Evolutionary conservation across 2,329 filamentous ascomycete species (phyloP), one percentile per base, ranked within the genome.

Genomic region (Penicillium verrucosum): DNA sequence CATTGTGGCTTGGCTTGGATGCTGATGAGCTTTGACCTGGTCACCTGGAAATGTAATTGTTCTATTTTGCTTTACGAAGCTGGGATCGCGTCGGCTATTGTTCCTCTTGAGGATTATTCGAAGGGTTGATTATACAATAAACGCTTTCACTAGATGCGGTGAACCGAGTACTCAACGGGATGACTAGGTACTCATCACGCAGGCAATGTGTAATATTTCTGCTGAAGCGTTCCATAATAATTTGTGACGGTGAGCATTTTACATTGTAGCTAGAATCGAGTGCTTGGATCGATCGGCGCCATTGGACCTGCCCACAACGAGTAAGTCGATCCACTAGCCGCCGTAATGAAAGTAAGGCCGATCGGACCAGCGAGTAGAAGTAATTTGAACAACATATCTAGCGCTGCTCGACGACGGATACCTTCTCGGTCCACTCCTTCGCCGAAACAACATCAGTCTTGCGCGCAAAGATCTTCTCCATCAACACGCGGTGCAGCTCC

Each of bases 401-500:
- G 16, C 9, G 8, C 8, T n/a, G 4, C 11, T 18, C 7, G 23
- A 2, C 25, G 2, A 8, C 5, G 9, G 30, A 36, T 40, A 60
- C 18, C 25, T 48, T 30, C 8, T 38, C n/a, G 2, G 68, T 10
- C 74, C 74, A 75, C 47, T 70, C 63, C 23, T 61, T 57, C 1
- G 66, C 61, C 45, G 58, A 62, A 18, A 70, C 12, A 27, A 75
- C 64, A 2, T 61, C 56, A 4, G 61, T 65, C 60, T 73, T 71
- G 51, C 61, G 65, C 11, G 58, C 37, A 48, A 77, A 70, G 2
- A 76, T 61, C 60, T 71, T 72, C 8, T 69, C 59, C 54, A 75
- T 63, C 48, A 76, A 27, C 4, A 74, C 32, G 4, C 64, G 47
- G 52, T 76, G 74, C 7, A 73, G 60, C n/a, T 72, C 69, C 11